Base-by-base conservation (phyloP, 108 stramenopile genomes). In the Seminavis robusta region DNA sequence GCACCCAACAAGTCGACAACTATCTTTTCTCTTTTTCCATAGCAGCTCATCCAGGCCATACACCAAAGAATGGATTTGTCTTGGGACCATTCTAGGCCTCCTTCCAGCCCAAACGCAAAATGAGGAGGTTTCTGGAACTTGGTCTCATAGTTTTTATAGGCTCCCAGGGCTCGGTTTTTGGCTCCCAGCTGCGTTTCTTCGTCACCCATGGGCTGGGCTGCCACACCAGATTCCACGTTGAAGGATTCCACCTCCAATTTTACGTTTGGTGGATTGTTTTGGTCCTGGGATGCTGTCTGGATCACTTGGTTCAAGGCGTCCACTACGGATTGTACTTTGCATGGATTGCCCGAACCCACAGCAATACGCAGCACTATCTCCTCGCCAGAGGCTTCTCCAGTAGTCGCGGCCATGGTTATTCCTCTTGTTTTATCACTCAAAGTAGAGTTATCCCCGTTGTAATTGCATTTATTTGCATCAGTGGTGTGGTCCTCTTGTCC, bases 31-130 rank as follows among this genome's bases (percentile, higher is more conserved):
- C 69, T 65, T 34, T 59, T 68, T 13, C 89, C 89, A 33, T 85
- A 70, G n/a, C 94, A 44, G 0, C 88, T 90, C 81, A 95, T 94
- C 88, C 88, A 97, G 23, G 96, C 96, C 83, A 92, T 93, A 63
- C 93, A 94, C 72, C 69, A 83, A 33, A 96, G 52, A 11, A 70
- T 69, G 63, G 7, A 28, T n/a, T 36, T 27, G 6, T 21, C 25
- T 9, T 25, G 37, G 15, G 30, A 39, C 70, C 67, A 80, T 53
- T 92, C 86, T 23, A 95, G 65, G 26, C 96, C 96, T n/a, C 96
- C 96, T 64, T 97, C 96, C 54, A 97, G 52, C 21, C 94, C 96
- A 17, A 95, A 65, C 21, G 80, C 75, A 57, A 90, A 84, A 59
- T 89, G 73, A 29, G 81, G 80, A 41, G 47, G 42, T 19, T 32